Evolutionary conservation across 208 protist genomes (phyloP).

Genomic region (Trichomonas gallinae): DNA sequence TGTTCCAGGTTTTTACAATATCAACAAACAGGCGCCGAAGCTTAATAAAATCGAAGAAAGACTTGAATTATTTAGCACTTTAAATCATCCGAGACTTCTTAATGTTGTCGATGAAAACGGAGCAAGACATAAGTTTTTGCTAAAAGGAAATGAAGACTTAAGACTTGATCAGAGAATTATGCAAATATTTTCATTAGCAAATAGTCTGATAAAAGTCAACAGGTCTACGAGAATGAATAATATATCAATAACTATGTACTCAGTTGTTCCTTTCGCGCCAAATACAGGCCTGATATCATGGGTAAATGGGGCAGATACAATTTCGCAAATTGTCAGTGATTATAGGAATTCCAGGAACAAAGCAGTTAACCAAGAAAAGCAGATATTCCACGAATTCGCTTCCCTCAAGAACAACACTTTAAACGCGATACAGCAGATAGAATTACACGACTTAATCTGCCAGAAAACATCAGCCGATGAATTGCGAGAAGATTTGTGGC

Average conservation of each 20-base stretch:
- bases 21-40: not conserved
- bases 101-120: not conserved
- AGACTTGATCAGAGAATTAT: conserved; percentile 24
- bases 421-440: not conserved
- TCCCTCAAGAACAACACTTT: not conserved
- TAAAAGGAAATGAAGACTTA: conserved; percentile 28
- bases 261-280: not conserved
- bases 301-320: not conserved
- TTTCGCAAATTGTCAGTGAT: not conserved
- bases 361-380: not conserved
- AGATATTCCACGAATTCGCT: not conserved
- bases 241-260: not conserved
- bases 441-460: not conserved
- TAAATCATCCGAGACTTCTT: not conserved
- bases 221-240: not conserved
- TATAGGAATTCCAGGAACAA: not conserved
- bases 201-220: not conserved
- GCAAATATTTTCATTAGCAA: not conserved
- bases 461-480: not conserved
- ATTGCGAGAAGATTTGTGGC: not conserved
- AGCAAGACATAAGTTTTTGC: not conserved
- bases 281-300: conserved; percentile 5
- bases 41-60: not conserved
- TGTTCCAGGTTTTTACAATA: not conserved
- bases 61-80: not conserved